Evolutionary conservation across 2,329 filamentous ascomycete species (phyloP).

Genomic region (Fusarium sp.): DNA sequence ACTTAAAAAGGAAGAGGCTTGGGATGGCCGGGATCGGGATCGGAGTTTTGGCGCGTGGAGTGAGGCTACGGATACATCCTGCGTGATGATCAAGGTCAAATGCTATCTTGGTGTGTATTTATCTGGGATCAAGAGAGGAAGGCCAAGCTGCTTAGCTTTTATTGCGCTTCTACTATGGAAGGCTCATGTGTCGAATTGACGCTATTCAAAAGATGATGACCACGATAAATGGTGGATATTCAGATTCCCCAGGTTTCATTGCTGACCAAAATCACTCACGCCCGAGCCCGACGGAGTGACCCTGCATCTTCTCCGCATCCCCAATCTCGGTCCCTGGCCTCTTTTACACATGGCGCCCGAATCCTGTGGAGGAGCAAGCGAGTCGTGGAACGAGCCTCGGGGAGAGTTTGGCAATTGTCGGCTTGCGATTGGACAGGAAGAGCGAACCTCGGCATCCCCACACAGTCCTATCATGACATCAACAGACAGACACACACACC

Average conservation of each 20-base stretch:
- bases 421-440: conserved; percentile 31
- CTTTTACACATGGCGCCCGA: neutral
- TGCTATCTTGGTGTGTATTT: neutral
- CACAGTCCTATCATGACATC: conserved; percentile 37
- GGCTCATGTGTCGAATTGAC: neutral
- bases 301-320: conserved; percentile 20
- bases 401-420: conserved; percentile 38
- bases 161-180: neutral
- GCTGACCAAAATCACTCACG: neutral
- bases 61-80: neutral
- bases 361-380: conserved; percentile 1
- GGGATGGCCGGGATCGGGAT: conserved; percentile 4
- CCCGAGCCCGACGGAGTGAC: neutral
- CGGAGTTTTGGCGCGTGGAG: conserved; percentile 39
- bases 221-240: neutral
- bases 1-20: conserved; percentile 3
- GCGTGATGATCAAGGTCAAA: neutral
- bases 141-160: neutral
- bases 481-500: conserved; percentile 3
- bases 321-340: conserved; percentile 16
- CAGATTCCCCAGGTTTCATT: neutral
- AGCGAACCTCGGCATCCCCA: conserved; percentile 40
- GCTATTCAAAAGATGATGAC: neutral
- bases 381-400: conserved; percentile 28
- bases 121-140: neutral